Evolutionary conservation across 2,329 filamentous ascomycete genomes (phyloP).

Genomic region (Hypoxylon sp.): DNA sequence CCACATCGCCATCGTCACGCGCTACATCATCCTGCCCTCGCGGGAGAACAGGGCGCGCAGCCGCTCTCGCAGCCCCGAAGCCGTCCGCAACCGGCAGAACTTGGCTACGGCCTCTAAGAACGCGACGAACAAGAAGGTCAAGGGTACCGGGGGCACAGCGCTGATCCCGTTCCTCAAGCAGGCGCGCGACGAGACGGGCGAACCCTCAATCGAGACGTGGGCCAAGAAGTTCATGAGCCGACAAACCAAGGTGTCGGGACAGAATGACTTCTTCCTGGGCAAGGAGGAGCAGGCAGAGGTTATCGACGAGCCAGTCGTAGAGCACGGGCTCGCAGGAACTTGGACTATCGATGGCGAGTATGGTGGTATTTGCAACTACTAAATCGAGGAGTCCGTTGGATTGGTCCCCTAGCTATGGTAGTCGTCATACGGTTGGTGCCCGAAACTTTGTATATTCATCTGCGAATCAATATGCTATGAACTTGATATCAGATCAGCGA

Average conservation of each 20-base stretch:
- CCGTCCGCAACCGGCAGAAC: slow-evolving; percentile 63
- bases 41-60: slow-evolving; percentile 76
- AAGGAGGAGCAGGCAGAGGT: slow-evolving; percentile 59
- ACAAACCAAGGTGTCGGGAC: slow-evolving; percentile 61
- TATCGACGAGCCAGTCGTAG: slow-evolving; percentile 48
- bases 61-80: slow-evolving; percentile 68
- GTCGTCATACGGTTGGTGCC: background rate
- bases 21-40: slow-evolving; percentile 93
- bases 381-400: slow-evolving; percentile 14
- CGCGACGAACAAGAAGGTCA: slow-evolving; percentile 69
- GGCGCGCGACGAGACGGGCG: slow-evolving; percentile 93
- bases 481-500: too few species aligned
- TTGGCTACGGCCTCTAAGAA: slow-evolving; percentile 70
- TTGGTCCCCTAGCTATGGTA: background rate
- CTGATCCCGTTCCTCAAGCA: slow-evolving; percentile 97
- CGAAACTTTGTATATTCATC: background rate
- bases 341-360: slow-evolving; percentile 90
- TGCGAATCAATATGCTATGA: too few species aligned
- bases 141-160: slow-evolving; percentile 92
- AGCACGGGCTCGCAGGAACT: slow-evolving; percentile 77
- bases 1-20: slow-evolving; percentile 94
- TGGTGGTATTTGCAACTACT: slow-evolving; percentile 71
- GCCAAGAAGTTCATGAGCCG: slow-evolving; percentile 68
- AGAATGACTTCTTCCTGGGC: slow-evolving; percentile 68
- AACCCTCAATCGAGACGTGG: slow-evolving; percentile 82